Base-by-base conservation (phyloP, 345 rosid species). In the Reutealis trisperma region DNA sequence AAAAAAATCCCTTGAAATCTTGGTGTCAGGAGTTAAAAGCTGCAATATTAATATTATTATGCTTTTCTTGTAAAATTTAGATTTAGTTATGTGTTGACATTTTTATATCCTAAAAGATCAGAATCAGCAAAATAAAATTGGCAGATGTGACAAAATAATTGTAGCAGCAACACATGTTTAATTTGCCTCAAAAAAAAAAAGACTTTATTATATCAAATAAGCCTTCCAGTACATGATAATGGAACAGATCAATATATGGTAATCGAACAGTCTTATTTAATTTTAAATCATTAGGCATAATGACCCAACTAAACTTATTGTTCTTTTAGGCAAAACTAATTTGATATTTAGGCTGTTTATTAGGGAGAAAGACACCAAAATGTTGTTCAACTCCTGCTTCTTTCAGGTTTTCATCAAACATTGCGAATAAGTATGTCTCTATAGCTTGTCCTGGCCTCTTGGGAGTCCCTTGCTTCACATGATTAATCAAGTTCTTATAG, bases 381-480 rank as follows among this genome's bases (percentile, higher is more conserved):
- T 80, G 74, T 44, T 54, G 25, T 47, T 75, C 83, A 16, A 45
- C 47, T 37, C 32, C 75, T 16, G 64, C 74, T 5, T 0, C 37
- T 49, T 79, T 79, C 59, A 13, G 82, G 58, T 75, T 75, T 51
- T 79, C 82, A 57, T 79, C 78, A 7, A 75, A 79, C 82, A 75
- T 41, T 5, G 82, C 75, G 58, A 75, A 79, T 47, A 79, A 51
- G 18, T 69, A 75, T 16, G 79, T 64, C 44, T 79, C 75, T 22
- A 69, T 74, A 19, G 75, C 58, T 13, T 59, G 47, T 34, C 75
- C 74, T 45, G 74, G 41, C 63, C 70, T 76, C 49, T 63, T 60
- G 0, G 87, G 91, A 1, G 87, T 82, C 58, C 77, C 75, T 1
- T 74, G 72, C 13, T 70, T 58, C 64, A 81, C 81, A 67, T 68